phyloP scores from a whole-genome alignment of 495 filamentous ascomycete genomes.

The Penicillium crystallinum region DNA sequence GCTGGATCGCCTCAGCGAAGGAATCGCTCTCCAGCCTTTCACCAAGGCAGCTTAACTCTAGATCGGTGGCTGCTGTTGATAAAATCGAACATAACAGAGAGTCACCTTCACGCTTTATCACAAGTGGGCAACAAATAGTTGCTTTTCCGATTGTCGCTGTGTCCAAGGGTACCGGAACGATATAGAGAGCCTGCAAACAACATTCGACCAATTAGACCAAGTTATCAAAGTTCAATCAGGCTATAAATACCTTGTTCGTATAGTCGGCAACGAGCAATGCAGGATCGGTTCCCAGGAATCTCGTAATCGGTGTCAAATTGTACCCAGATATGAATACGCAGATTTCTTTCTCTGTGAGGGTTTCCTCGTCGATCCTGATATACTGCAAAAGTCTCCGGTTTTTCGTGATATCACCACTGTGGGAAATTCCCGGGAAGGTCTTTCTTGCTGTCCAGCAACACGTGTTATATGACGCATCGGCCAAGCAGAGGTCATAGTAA shows the following conservation, averaged over 20 bases:
- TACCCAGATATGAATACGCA: slow-evolving; percentile 24
- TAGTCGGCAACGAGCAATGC: slow-evolving; percentile 23
- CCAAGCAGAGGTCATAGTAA: slow-evolving; percentile 26
- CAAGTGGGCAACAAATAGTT: slow-evolving; percentile 22
- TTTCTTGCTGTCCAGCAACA: slow-evolving; percentile 8
- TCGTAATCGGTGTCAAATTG: slow-evolving; percentile 12
- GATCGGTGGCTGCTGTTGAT: slow-evolving; percentile 19
- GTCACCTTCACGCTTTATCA: slow-evolving; percentile 20
- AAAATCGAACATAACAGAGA: slow-evolving; percentile 22
- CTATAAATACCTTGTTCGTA: slow-evolving; percentile 18
- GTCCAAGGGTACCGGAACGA: slow-evolving; percentile 24
- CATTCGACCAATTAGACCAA: neutral
- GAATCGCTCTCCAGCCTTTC: neutral
- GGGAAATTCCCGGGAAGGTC: slow-evolving; percentile 11
- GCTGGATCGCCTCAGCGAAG: slow-evolving; percentile 1
- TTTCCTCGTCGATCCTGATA: slow-evolving; percentile 11
- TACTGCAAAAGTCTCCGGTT: slow-evolving; percentile 13
- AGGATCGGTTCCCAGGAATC: slow-evolving; percentile 17
- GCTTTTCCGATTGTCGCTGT: slow-evolving; percentile 25
- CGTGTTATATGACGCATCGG: slow-evolving; percentile 14
- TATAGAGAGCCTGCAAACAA: slow-evolving; percentile 16
- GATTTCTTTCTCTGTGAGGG: slow-evolving; percentile 11
- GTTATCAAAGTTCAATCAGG: neutral
- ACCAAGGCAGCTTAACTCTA: neutral
- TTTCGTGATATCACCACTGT: neutral